phyloP scores from a whole-genome alignment of 108 stramenopile species.

The Pseudonitzschia delicatissima region DNA sequence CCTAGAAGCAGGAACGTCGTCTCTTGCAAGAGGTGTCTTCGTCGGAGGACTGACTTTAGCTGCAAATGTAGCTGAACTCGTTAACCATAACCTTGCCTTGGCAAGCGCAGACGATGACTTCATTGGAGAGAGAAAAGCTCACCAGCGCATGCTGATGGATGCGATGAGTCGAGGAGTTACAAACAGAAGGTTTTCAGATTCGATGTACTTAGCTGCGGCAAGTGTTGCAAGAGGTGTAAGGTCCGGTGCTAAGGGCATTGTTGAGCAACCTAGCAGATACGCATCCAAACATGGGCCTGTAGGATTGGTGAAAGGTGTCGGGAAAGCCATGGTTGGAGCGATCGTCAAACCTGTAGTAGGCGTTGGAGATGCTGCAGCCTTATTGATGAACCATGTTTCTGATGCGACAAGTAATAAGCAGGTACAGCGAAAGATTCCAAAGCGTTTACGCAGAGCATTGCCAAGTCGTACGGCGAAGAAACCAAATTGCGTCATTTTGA shows the following conservation, averaged over 20 bases:
- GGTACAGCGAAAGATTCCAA: constrained; percentile 52
- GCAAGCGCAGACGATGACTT: constrained; percentile 80
- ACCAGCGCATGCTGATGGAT: constrained; percentile 68
- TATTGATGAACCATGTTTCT: constrained; percentile 84
- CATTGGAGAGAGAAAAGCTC: constrained; percentile 68
- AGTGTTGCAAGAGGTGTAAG: constrained; percentile 59
- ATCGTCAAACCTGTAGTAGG: constrained; percentile 81
- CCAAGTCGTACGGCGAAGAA: constrained; percentile 45
- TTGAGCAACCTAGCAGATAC: constrained; percentile 70
- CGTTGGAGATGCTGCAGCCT: constrained; percentile 74
- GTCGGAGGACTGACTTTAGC: constrained; percentile 75
- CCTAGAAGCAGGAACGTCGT: constrained; percentile 70
- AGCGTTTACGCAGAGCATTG: constrained; percentile 63
- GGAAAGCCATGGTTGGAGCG: constrained; percentile 70
- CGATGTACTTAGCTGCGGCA: constrained; percentile 60
- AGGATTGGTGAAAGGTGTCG: constrained; percentile 75
- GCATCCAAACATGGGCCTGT: constrained; percentile 70
- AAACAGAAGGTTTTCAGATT: constrained; percentile 53
- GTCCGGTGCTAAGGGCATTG: constrained; percentile 69
- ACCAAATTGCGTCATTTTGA: constrained; percentile 45
- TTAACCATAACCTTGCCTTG: constrained; percentile 67
- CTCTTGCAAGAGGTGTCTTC: constrained; percentile 77
- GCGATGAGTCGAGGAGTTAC: constrained; percentile 46
- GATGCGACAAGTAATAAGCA: constrained; percentile 68
- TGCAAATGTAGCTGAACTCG: constrained; percentile 72